Evolutionary conservation across 2,329 filamentous ascomycete genomes (phyloP).

Genomic region (Calonectria pauciramosa): DNA sequence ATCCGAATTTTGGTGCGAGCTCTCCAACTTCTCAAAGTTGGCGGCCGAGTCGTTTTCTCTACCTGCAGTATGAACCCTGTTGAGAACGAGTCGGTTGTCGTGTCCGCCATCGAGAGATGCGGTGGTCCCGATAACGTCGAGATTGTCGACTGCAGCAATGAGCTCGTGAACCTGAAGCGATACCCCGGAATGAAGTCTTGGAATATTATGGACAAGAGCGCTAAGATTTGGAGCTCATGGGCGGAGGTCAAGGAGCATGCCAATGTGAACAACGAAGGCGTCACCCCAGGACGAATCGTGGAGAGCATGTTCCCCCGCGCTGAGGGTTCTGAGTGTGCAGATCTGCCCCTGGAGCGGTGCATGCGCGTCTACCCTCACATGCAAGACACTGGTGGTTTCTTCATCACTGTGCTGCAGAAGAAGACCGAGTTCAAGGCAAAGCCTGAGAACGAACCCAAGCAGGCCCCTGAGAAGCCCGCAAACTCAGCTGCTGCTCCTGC

Average conservation of each 20-base stretch:
- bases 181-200: conserved; percentile 83
- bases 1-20: conserved; percentile 91
- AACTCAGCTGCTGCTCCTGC: conserved; percentile 27
- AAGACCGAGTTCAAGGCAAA: conserved; percentile 85
- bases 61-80: conserved; percentile 99
- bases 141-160: conserved; percentile 85
- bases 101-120: conserved; percentile 89
- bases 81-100: conserved; percentile 94
- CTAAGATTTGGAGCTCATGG: conserved; percentile 85
- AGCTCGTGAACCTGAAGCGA: conserved; percentile 83
- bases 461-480: conserved; percentile 32
- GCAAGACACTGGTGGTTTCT: conserved; percentile 97
- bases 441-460: conserved; percentile 73
- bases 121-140: conserved; percentile 86
- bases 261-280: conserved; percentile 67
- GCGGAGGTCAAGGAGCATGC: conserved; percentile 81
- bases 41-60: conserved; percentile 95
- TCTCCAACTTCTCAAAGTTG: conserved; percentile 95
- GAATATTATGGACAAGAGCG: conserved; percentile 92
- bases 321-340: conserved; percentile 64
- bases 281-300: conserved; percentile 76
- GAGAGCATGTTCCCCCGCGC: conserved; percentile 87
- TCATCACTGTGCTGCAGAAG: conserved; percentile 96
- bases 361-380: conserved; percentile 95
- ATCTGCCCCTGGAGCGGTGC: conserved; percentile 87